Evolutionary conservation across 116 monocot genomes (phyloP).

Genomic region (Iris pallida): DNA sequence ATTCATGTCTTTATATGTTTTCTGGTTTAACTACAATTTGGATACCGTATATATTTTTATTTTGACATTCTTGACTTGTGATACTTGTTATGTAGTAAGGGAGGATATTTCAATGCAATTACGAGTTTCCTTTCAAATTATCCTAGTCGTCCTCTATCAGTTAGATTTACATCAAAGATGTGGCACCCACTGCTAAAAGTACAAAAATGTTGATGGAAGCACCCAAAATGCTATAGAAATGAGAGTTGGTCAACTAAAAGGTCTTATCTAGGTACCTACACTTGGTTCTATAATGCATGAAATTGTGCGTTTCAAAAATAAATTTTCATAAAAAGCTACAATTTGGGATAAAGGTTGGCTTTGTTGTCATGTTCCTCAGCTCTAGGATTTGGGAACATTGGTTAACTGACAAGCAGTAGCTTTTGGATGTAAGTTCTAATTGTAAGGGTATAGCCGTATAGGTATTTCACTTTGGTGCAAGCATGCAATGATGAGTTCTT

Average conservation of each 20-base stretch:
- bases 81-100: constrained; percentile 27
- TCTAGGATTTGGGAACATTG: too few species aligned
- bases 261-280: constrained; percentile 50
- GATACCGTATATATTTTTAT: neutral
- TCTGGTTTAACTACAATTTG: neutral
- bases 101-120: constrained; percentile 55
- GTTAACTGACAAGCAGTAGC: too few species aligned
- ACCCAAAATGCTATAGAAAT: constrained; percentile 51
- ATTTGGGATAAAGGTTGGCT: too few species aligned
- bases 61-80: neutral
- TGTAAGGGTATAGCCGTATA: too few species aligned
- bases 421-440: too few species aligned
- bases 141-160: constrained; percentile 45
- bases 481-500: too few species aligned
- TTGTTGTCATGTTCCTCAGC: too few species aligned
- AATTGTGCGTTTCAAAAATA: neutral
- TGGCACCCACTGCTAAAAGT: too few species aligned
- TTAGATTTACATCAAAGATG: constrained; percentile 54
- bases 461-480: too few species aligned
- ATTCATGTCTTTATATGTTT: neutral
- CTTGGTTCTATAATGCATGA: neutral
- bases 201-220: too few species aligned
- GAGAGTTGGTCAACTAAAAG: constrained; percentile 44
- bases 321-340: neutral
- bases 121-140: constrained; percentile 47